Evolutionary conservation across 768 basidiomycete genomes (phyloP), one percentile per base, ranked within the genome.

Genomic region (Amanita polypyramis): DNA sequence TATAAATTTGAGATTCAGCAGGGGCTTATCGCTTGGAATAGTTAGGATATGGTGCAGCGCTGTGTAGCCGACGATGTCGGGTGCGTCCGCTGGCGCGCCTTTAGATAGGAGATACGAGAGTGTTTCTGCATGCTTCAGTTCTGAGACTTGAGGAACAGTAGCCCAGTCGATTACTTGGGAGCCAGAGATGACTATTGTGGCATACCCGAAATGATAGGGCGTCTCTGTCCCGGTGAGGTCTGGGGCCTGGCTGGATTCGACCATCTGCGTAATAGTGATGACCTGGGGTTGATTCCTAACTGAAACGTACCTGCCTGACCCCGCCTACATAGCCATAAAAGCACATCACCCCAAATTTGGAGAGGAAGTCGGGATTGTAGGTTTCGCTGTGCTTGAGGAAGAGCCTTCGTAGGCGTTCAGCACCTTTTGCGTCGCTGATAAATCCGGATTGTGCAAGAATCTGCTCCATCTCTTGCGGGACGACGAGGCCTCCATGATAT

Each of bases 61-160:
- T 1, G 74, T 78, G 58, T 63, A 63, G 3, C 74, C 74, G 8
- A 59, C 64, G 37, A 79, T 69, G 49, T 78, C 78, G 1, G 60
- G 58, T 1, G 65, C 17, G 43, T 76, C 63, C 3, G 65, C 57
- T 2, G 73, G 62, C 0, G 69, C 61, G 10, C 75, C 75, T 0
- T 57, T 51, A 0, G 64, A 56, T 33, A 78, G 60, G 19, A 80
- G 67, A 41, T 62, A 66, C 32, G 60, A 55, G 44, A 79, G 60
- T 11, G 65, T 58, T 4, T 67, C 70, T 14, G 56, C 34, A 49
- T 71, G 63, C 38, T 58, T 54, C 32, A 60, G 45, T 2, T 49
- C 51, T 10, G 37, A 6, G 17, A 5, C 44, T 2, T 40, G 12
- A 3, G 40, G 1, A 4, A 21, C 9, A 3, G 33, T 11, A 15